Conservation (phyloP, 495 filamentous ascomycete species). For the Podospora sp. region DNA sequence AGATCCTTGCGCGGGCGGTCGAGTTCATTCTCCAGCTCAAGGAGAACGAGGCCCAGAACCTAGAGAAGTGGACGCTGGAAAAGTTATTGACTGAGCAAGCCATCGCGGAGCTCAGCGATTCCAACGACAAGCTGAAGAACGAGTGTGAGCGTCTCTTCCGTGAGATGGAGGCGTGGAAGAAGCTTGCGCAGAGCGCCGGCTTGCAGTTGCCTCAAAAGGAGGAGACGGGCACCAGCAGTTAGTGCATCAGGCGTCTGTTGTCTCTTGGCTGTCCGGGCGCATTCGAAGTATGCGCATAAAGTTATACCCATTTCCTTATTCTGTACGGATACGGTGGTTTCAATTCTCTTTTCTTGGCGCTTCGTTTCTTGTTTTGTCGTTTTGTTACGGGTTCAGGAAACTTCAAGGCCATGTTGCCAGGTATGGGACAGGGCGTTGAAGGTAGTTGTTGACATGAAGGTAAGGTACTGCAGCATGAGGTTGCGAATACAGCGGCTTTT, state of each 20-base stretch:
- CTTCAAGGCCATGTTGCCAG: too few species aligned
- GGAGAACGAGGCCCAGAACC: constrained; percentile 89
- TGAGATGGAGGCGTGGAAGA: constrained; percentile 85
- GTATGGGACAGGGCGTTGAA: too few species aligned
- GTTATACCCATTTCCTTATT: not conserved
- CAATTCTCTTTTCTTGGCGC: too few species aligned
- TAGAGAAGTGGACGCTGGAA: constrained; percentile 95
- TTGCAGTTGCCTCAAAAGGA: constrained; percentile 55
- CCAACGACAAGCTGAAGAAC: constrained; percentile 86
- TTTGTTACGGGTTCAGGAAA: too few species aligned
- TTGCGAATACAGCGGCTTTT: not conserved
- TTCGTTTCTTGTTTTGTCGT: too few species aligned
- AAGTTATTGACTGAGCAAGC: constrained; percentile 95
- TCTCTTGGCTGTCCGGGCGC: not conserved
- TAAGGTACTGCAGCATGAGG: not conserved
- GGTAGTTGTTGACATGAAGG: too few species aligned
- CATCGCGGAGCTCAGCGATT: constrained; percentile 82
- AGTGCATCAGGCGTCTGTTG: constrained; percentile 8
- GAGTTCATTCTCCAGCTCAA: constrained; percentile 92
- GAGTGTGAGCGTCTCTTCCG: constrained; percentile 72
- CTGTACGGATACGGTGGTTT: too few species aligned
- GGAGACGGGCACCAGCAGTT: constrained; percentile 37
- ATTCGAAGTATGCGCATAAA: not conserved
- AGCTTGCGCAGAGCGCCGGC: constrained; percentile 74
- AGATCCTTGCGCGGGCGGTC: constrained; percentile 91